phyloP scores from a whole-genome alignment of 2,329 filamentous ascomycete genomes.

The Mollisiaceae sp. region DNA sequence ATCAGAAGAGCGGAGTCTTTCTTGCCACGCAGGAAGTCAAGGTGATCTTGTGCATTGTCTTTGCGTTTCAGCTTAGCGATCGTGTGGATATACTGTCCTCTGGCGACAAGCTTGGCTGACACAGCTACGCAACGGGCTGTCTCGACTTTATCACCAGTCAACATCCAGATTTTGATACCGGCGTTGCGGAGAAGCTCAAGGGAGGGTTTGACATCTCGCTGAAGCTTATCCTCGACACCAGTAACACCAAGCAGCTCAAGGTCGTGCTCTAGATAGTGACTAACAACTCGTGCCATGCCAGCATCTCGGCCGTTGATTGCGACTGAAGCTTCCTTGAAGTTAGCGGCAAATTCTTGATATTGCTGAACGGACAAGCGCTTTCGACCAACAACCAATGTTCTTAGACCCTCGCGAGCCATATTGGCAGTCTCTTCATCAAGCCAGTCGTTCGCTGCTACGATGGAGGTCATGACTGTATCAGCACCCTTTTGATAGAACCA shows the following conservation, averaged over 20 bases:
- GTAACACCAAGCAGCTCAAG: constrained; percentile 96
- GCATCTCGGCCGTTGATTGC: constrained; percentile 80
- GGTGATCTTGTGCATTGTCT: constrained; percentile 82
- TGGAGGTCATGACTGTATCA: constrained; percentile 96
- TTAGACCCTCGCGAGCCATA: constrained; percentile 95
- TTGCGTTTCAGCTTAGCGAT: constrained; percentile 84
- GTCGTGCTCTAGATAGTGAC: constrained; percentile 82
- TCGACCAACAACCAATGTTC: constrained; percentile 93
- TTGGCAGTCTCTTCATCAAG: constrained; percentile 99
- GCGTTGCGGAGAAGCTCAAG: constrained; percentile 94
- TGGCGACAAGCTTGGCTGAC: constrained; percentile 88
- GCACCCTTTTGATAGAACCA: constrained; percentile 99
- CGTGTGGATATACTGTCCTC: constrained; percentile 95
- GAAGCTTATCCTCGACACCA: constrained; percentile 95
- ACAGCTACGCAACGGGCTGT: constrained; percentile 96
- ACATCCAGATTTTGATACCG: constrained; percentile 99
- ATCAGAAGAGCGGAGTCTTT: constrained; percentile 88
- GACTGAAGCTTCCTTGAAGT: constrained; percentile 80
- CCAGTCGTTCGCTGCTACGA: constrained; percentile 97
- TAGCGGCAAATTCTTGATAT: constrained; percentile 78
- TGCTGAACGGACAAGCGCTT: constrained; percentile 80
- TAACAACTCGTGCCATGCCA: constrained; percentile 80
- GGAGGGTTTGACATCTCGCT: constrained; percentile 93
- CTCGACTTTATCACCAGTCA: constrained; percentile 98
- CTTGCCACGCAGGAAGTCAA: constrained; percentile 88